Evolutionary conservation across 805 yeast genomes (phyloP).

Genomic region (Candida krabiensis): DNA sequence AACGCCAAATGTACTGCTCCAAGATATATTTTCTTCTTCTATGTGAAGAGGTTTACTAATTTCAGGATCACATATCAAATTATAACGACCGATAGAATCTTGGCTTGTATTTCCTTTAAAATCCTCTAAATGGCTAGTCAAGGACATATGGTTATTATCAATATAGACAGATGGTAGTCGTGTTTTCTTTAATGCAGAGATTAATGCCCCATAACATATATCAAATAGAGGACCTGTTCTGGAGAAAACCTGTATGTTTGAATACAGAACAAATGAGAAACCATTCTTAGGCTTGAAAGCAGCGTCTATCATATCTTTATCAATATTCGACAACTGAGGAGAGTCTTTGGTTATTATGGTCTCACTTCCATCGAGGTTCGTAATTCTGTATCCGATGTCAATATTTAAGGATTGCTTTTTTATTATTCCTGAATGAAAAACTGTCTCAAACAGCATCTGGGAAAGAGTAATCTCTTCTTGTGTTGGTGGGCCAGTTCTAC

Average conservation of each 20-base stretch:
- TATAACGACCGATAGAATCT: constrained; percentile 46
- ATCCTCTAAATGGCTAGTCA: constrained; percentile 49
- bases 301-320: constrained; percentile 20
- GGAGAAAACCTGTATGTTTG: constrained; percentile 73
- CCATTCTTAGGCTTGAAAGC: constrained; percentile 38
- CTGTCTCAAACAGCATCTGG: constrained; percentile 60
- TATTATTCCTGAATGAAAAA: constrained; percentile 57
- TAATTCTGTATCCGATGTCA: constrained; percentile 50
- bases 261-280: constrained; percentile 63
- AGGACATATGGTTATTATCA: constrained; percentile 58
- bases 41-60: constrained; percentile 39
- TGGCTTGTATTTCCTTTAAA: constrained; percentile 30
- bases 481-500: constrained; percentile 77
- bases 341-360: constrained; percentile 44
- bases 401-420: constrained; percentile 53
- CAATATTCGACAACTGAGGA: too few species aligned
- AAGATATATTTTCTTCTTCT: constrained; percentile 39
- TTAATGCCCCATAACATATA: constrained; percentile 65
- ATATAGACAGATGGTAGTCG: constrained; percentile 67
- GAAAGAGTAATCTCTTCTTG: constrained; percentile 80
- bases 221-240: constrained; percentile 83
- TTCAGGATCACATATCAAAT: constrained; percentile 56
- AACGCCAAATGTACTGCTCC: constrained; percentile 61
- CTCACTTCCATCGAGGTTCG: constrained; percentile 49
- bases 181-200: constrained; percentile 59